These are phyloP conservation scores for Huntiella omanensis DNA, from an alignment of 2,329 filamentous ascomycete genomes.

Conservation along the genomic window DNA sequence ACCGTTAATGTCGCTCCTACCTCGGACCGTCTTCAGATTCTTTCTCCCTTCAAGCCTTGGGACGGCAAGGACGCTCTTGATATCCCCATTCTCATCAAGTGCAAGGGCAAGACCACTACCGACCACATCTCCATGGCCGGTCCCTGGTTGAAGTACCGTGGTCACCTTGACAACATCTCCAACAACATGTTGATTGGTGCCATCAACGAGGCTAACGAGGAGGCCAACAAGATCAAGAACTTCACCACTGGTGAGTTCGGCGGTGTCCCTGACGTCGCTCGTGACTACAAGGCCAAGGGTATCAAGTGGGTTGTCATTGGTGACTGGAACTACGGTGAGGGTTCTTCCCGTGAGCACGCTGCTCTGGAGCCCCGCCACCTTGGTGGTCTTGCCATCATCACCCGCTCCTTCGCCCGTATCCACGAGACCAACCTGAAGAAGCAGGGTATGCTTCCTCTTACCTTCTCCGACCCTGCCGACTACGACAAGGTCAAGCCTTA, in stretches of 20 bases:
- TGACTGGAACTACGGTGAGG: conserved; percentile 99
- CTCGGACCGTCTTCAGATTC: conserved; percentile 86
- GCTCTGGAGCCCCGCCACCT: conserved; percentile 95
- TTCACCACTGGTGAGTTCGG: conserved; percentile 64
- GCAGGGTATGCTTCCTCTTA: conserved; percentile 98
- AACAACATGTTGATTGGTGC: conserved; percentile 99
- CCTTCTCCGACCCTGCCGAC: conserved; percentile 83
- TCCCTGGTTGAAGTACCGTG: conserved; percentile 96
- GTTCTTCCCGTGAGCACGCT: conserved; percentile 92
- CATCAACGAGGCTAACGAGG: conserved; percentile 84
- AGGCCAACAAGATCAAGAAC: conserved; percentile 97
- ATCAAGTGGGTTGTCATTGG: conserved; percentile 94
- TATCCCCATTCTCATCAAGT: conserved; percentile 90
- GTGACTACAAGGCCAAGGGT: conserved; percentile 96
- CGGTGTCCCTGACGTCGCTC: conserved; percentile 80
- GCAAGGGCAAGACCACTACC: conserved; percentile 87
- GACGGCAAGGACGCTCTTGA: conserved; percentile 74
- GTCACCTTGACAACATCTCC: conserved; percentile 97
- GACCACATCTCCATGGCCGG: conserved; percentile 97
- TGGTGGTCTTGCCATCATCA: conserved; percentile 91
- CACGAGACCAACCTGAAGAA: conserved; percentile 99
- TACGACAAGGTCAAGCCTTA: conserved; percentile 93
- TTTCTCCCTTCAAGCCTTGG: conserved; percentile 74
- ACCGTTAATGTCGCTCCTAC: conserved; percentile 67
- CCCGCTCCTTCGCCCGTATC: conserved; percentile 90